Conservation (phyloP, 1,284 basidiomycete species). For the Leucoagaricus sp. region DNA sequence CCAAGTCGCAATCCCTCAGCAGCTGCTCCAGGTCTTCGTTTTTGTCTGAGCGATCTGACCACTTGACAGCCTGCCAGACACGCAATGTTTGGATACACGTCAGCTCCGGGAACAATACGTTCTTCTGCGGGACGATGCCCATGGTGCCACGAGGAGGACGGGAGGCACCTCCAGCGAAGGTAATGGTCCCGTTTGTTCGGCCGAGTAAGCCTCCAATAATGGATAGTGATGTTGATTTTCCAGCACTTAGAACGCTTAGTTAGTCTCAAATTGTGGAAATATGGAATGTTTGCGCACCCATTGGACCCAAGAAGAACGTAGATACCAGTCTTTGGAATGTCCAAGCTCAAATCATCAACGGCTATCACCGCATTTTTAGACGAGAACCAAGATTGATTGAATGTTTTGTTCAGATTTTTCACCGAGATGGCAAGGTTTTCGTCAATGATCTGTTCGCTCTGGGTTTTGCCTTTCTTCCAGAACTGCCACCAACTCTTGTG, state of each 20-base stretch:
- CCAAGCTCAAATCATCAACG: constrained; percentile 61
- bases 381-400: constrained; percentile 44
- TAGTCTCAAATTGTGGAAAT: background rate
- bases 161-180: constrained; percentile 58
- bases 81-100: constrained; percentile 72
- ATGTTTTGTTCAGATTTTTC: constrained; percentile 59
- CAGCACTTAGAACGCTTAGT: constrained; percentile 49
- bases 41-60: constrained; percentile 44
- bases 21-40: constrained; percentile 64
- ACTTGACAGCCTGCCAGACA: constrained; percentile 77
- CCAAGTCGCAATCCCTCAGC: constrained; percentile 71
- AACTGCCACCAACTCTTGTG: constrained; percentile 28
- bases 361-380: constrained; percentile 48
- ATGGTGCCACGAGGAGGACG: constrained; percentile 61
- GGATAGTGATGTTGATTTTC: constrained; percentile 76
- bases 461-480: constrained; percentile 26
- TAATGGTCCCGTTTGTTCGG: constrained; percentile 58
- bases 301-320: constrained; percentile 78
- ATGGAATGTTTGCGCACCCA: constrained; percentile 43
- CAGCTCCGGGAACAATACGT: constrained; percentile 79
- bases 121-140: constrained; percentile 83
- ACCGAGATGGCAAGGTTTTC: constrained; percentile 59
- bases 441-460: constrained; percentile 29
- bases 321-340: constrained; percentile 69
- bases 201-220: constrained; percentile 66